These are phyloP conservation scores for Boletus rubropictus DNA, from an alignment of 768 basidiomycete genomes.

Conservation along the genomic window DNA sequence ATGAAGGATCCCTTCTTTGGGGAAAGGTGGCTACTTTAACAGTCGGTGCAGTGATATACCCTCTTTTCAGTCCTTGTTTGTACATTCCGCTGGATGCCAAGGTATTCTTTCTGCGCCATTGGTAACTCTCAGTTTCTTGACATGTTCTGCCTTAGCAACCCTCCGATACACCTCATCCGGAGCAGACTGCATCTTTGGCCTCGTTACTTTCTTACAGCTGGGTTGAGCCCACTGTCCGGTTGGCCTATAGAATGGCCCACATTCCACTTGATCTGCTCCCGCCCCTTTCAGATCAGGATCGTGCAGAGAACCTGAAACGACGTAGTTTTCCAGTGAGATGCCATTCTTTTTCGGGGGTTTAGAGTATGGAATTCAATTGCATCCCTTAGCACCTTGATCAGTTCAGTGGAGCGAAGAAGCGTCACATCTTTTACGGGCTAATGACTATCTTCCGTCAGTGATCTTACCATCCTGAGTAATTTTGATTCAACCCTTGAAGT, in stretches of 20 bases:
- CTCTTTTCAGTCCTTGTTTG: neutral
- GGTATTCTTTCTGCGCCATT: neutral
- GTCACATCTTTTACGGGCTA: neutral
- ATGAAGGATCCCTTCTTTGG: neutral
- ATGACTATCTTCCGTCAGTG: conserved; percentile 4
- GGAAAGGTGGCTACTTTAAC: neutral
- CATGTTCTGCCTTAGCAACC: neutral
- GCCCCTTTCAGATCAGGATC: conserved; percentile 1
- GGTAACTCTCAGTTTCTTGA: neutral
- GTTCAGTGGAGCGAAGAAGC: conserved; percentile 1
- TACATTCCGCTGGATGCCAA: neutral
- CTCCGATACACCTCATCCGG: neutral
- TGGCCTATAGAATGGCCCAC: neutral
- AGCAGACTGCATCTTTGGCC: conserved; percentile 1
- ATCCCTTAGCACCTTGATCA: neutral
- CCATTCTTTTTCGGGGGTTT: neutral
- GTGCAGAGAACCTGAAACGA: neutral
- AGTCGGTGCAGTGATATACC: neutral
- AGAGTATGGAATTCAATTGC: neutral
- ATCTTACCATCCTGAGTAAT: neutral
- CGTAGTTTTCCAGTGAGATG: neutral
- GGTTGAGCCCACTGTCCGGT: conserved; percentile 1
- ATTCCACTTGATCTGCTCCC: neutral
- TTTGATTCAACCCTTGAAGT: neutral
- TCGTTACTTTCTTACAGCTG: neutral